Percentiles rank a stretch among this genome's conserved stretches.
Conservation (phyloP, 2,329 filamentous ascomycete species). For the Daldinia eschscholtzii region DNA sequence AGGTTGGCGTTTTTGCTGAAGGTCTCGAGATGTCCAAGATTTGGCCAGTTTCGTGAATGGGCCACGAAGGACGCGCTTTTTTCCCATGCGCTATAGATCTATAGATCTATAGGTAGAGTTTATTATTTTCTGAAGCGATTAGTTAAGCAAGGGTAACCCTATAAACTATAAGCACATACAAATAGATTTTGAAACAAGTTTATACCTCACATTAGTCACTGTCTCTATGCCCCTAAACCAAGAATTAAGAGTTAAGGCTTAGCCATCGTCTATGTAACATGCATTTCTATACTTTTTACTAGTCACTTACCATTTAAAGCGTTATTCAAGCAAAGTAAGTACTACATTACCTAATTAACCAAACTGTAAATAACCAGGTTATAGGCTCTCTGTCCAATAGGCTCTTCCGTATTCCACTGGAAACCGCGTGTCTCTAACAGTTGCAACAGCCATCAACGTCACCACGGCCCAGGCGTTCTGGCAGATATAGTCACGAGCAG, state of each 20-base stretch:
- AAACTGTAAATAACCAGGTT: background rate
- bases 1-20: conserved; percentile 51
- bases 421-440: background rate
- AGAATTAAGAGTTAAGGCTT: too few species aligned
- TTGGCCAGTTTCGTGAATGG: conserved; percentile 27
- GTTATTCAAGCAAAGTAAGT: too few species aligned
- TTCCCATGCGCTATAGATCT: background rate
- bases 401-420: background rate
- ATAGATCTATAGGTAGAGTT: too few species aligned
- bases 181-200: too few species aligned
- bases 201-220: too few species aligned
- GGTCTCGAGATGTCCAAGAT: conserved; percentile 48
- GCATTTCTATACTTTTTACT: too few species aligned
- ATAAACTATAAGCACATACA: too few species aligned
- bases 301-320: too few species aligned
- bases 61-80: background rate
- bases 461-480: background rate
- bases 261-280: too few species aligned
- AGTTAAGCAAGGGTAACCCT: too few species aligned
- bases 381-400: background rate
- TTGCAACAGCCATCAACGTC: background rate
- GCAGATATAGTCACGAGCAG: background rate
- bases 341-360: background rate
- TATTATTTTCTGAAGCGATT: too few species aligned
- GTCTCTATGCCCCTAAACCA: too few species aligned